Percentiles rank a stretch among this genome's conserved stretches.
Evolutionary conservation across 2,329 filamentous ascomycete species (phyloP).

Genomic region (Colletotrichum chlorophyti): DNA sequence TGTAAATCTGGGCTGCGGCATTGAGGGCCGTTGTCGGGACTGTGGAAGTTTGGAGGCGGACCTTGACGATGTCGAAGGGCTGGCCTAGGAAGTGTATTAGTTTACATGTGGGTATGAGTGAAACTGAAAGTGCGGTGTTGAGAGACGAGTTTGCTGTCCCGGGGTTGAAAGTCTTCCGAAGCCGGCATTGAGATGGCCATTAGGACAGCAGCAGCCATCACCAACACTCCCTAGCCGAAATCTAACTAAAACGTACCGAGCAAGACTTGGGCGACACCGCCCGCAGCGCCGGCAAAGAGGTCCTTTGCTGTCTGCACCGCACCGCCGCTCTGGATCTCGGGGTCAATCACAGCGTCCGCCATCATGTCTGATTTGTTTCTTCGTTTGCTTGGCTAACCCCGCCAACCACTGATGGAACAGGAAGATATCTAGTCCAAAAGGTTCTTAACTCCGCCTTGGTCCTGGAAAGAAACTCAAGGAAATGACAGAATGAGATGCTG

Average conservation of each 20-base stretch:
- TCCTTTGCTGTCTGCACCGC: slow-evolving; percentile 79
- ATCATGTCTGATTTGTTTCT: background rate
- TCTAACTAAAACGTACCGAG: slow-evolving; percentile 69
- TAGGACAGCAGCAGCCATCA: slow-evolving; percentile 16
- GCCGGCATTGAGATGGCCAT: slow-evolving; percentile 81
- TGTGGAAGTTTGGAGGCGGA: slow-evolving; percentile 88
- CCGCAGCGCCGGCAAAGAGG: slow-evolving; percentile 86
- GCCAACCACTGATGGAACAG: slow-evolving; percentile 10
- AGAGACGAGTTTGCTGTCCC: slow-evolving; percentile 88
- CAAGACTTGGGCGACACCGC: slow-evolving; percentile 92
- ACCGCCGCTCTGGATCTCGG: slow-evolving; percentile 34
- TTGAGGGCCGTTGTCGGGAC: slow-evolving; percentile 82
- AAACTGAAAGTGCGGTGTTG: slow-evolving; percentile 71
- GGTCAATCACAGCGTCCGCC: slow-evolving; percentile 24
- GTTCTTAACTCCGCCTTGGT: too few species aligned
- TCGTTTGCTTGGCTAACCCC: slow-evolving; percentile 12
- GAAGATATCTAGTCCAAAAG: too few species aligned
- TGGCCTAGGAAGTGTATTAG: slow-evolving; percentile 63
- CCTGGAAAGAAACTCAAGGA: too few species aligned
- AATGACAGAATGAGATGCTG: too few species aligned
- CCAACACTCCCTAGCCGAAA: background rate
- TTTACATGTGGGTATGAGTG: too few species aligned
- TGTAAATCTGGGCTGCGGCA: slow-evolving; percentile 83
- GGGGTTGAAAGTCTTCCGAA: too few species aligned
- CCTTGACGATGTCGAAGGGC: slow-evolving; percentile 93